Evolutionary conservation across 2,329 filamentous ascomycete species (phyloP).

Genomic region (Cladophialophora psammophila): DNA sequence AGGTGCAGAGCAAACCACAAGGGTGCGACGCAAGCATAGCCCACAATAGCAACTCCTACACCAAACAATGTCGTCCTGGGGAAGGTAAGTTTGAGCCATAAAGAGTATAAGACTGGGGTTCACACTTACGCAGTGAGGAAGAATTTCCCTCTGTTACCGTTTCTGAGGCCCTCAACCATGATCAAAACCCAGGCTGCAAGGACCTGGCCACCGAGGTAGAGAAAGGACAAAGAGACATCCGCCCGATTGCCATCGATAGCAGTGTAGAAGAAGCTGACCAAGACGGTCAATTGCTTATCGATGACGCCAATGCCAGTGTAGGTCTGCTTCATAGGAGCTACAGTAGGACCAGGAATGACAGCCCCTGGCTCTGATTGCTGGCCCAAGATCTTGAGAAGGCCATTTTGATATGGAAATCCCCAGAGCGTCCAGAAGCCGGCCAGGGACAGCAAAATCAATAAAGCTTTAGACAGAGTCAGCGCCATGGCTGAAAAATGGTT

Average conservation of each 20-base stretch:
- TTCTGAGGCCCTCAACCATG: conserved; percentile 54
- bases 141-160: conserved; percentile 52
- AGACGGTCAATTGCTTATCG: conserved; percentile 42
- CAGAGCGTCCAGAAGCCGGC: conserved; percentile 41
- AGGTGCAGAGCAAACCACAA: conserved; percentile 55
- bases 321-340: conserved; percentile 40
- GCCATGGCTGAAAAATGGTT: conserved; percentile 16
- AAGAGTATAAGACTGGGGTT: not conserved
- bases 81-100: conserved; percentile 21
- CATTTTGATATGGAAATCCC: conserved; percentile 42
- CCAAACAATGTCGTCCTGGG: conserved; percentile 50
- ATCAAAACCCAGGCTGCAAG: conserved; percentile 54
- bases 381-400: conserved; percentile 39
- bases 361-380: conserved; percentile 40
- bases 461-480: conserved; percentile 20
- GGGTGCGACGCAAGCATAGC: conserved; percentile 55
- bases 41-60: conserved; percentile 51
- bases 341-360: conserved; percentile 40
- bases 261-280: conserved; percentile 51
- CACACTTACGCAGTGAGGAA: conserved; percentile 27
- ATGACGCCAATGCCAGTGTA: conserved; percentile 41
- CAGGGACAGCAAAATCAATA: conserved; percentile 32
- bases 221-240: conserved; percentile 47
- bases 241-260: conserved; percentile 49
- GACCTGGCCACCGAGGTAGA: conserved; percentile 52